Evolutionary conservation across 78 protist genomes (phyloP).

Genomic region (Dictyostelium discoideum): DNA sequence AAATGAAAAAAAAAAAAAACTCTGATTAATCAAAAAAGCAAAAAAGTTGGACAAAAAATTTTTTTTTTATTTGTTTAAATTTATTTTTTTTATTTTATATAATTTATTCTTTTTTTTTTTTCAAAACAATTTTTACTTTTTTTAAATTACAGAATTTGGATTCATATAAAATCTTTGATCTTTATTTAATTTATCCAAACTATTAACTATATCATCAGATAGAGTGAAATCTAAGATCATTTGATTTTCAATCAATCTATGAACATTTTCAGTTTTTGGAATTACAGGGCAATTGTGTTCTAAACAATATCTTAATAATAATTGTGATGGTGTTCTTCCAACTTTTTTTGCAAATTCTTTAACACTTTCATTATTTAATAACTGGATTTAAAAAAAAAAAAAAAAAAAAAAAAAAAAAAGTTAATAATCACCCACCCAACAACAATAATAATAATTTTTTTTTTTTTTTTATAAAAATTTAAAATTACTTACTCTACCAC

Average conservation of each 20-base stretch:
- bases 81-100: no score
- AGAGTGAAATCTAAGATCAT: slow-evolving; percentile 13
- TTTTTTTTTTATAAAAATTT: no score
- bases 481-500: neutral
- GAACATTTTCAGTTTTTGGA: slow-evolving; percentile 60
- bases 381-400: neutral
- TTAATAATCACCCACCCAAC: no score
- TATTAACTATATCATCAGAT: neutral
- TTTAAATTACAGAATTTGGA: slow-evolving; percentile 7
- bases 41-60: no score
- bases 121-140: no score
- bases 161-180: slow-evolving; percentile 37
- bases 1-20: neutral
- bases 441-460: no score
- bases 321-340: slow-evolving; percentile 47
- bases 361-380: neutral
- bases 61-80: no score
- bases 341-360: slow-evolving; percentile 19
- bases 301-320: slow-evolving; percentile 71
- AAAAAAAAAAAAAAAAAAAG: no score
- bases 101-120: neutral
- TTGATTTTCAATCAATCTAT: slow-evolving; percentile 76
- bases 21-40: no score
- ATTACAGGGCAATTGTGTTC: slow-evolving; percentile 32
- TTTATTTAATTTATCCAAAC: slow-evolving; percentile 13